These are phyloP conservation scores for Pestalotiopsis sp. DNA, from an alignment of 2,329 filamentous ascomycete species.

Conservation along the genomic window DNA sequence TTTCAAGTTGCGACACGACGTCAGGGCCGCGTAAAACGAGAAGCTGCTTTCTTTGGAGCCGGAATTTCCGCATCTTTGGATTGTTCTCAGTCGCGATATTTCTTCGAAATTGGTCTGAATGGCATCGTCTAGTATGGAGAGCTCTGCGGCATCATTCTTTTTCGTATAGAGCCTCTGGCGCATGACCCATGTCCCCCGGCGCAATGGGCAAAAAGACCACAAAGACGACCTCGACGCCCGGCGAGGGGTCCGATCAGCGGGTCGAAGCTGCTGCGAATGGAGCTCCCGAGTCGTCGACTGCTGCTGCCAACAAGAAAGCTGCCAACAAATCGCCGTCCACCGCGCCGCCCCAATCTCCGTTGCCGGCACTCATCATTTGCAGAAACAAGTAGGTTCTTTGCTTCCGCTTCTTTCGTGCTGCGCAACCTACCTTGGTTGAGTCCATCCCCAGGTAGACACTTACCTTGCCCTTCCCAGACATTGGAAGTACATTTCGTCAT, in stretches of 20 bases:
- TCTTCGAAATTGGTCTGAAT: not conserved
- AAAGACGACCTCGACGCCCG: conserved; percentile 31
- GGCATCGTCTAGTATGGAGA: not conserved
- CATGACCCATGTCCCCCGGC: not conserved
- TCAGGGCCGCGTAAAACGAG: not conserved
- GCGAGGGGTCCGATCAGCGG: conserved; percentile 26
- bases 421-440: not conserved
- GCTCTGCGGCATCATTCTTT: not conserved
- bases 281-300: conserved; percentile 12
- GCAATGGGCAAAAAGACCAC: conserved; percentile 53
- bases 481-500: conserved; percentile 84
- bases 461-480: conserved; percentile 55
- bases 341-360: conserved; percentile 28
- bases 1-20: not conserved
- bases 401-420: conserved; percentile 13
- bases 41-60: not conserved
- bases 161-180: not conserved
- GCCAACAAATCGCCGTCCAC: conserved; percentile 22
- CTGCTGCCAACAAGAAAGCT: conserved; percentile 24
- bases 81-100: not conserved
- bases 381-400: conserved; percentile 65
- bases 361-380: conserved; percentile 61
- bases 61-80: not conserved
- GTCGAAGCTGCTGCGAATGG: conserved; percentile 22
- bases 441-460: not conserved